Conservation (phyloP, 2,329 filamentous ascomycete genomes). For the Trichoderma atroviride region DNA sequence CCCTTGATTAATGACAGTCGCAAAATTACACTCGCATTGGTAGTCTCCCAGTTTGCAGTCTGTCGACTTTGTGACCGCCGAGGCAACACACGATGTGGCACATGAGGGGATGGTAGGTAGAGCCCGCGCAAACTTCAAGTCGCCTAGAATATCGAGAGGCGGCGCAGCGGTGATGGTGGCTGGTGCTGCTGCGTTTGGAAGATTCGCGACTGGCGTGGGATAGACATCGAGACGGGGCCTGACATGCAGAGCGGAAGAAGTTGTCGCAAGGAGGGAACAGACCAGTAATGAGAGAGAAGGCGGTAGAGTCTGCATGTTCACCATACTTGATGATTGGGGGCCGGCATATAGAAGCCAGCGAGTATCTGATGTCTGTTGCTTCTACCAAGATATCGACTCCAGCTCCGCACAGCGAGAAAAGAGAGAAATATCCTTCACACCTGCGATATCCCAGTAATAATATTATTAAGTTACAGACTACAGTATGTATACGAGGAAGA, state of each 20-base stretch:
- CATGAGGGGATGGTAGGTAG: slow-evolving; percentile 2
- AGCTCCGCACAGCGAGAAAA: neutral
- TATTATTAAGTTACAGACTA: slow-evolving; percentile 1
- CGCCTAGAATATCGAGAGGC: neutral
- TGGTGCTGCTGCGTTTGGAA: neutral
- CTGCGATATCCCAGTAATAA: neutral
- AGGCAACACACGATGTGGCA: slow-evolving; percentile 10
- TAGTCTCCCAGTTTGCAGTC: slow-evolving; percentile 20
- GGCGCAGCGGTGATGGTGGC: slow-evolving; percentile 15
- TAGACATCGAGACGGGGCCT: slow-evolving; percentile 1
- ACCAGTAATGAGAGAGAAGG: slow-evolving; percentile 1
- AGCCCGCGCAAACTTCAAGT: neutral
- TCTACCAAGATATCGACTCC: neutral
- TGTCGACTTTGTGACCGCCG: slow-evolving; percentile 13
- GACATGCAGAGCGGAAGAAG: slow-evolving; percentile 5
- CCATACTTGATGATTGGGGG: neutral
- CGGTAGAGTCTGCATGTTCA: slow-evolving; percentile 6
- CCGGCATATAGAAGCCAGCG: neutral
- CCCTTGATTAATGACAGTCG: neutral
- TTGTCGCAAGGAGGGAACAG: slow-evolving; percentile 5
- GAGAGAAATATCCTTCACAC: neutral
- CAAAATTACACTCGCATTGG: slow-evolving; percentile 13
- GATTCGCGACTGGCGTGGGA: slow-evolving; percentile 5
- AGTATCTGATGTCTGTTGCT: neutral
- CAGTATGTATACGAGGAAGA: neutral